These are phyloP conservation scores for Solanum gracilifrons DNA, from an alignment of 257 asterid genomes.

Conservation along the genomic window DNA sequence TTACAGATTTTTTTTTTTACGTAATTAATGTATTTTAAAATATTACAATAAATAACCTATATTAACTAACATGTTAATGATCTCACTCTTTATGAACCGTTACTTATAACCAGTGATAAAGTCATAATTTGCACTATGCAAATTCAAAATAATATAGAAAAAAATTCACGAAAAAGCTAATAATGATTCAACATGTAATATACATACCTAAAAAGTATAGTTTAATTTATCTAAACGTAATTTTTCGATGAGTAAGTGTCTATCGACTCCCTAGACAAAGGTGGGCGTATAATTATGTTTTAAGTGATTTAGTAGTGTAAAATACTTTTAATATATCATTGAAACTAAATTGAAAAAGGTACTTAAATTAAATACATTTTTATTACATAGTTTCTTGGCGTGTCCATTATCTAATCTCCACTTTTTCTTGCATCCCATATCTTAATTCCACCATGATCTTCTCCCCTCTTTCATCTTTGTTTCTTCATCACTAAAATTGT, in stretches of 20 bases:
- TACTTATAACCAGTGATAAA: not conserved
- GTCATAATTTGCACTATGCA: not conserved
- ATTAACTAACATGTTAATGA: not conserved
- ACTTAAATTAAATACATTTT: not conserved
- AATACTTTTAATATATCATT: not conserved
- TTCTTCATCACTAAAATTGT: slow-evolving; percentile 5
- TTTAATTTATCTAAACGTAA: not conserved
- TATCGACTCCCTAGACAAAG: not conserved
- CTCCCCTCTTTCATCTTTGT: not conserved
- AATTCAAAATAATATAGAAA: not conserved
- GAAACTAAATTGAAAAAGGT: not conserved
- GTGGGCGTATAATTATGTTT: not conserved
- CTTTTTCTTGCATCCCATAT: slow-evolving; percentile 14
- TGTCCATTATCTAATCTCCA: slow-evolving; percentile 44
- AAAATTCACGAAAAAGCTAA: not conserved
- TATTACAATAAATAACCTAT: not conserved
- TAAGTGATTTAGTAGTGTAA: not conserved
- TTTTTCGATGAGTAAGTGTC: not conserved
- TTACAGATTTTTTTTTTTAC: too few relatives aligned
- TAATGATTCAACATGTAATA: not conserved
- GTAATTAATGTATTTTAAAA: not conserved
- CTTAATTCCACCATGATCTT: not conserved
- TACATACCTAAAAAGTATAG: too few relatives aligned
- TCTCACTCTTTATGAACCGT: not conserved
- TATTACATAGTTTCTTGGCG: slow-evolving; percentile 33